These are phyloP conservation scores for Wickerhamomyces strasburgensis DNA, from an alignment of 805 yeast genomes.

Conservation along the genomic window DNA sequence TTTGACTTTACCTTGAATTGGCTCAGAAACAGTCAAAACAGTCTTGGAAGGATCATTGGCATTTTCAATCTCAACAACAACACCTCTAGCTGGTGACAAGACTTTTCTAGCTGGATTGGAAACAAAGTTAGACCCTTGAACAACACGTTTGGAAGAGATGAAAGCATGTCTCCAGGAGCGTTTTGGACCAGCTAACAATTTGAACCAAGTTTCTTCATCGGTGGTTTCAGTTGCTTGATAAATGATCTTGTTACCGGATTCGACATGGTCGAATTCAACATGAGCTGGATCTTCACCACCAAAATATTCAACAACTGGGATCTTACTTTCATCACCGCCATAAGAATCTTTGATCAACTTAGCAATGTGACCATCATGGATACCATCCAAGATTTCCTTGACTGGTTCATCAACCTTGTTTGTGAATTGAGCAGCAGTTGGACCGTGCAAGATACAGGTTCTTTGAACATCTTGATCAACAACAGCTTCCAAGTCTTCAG, in stretches of 20 bases:
- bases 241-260: constrained; percentile 29
- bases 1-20: constrained; percentile 61
- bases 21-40: constrained; percentile 60
- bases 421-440: constrained; percentile 94
- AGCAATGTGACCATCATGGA: constrained; percentile 86
- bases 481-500: constrained; percentile 94
- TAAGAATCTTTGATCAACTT: constrained; percentile 66
- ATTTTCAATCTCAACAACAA: constrained; percentile 57
- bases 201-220: constrained; percentile 57
- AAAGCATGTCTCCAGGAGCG: constrained; percentile 91
- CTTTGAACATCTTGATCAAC: constrained; percentile 95
- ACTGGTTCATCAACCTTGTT: constrained; percentile 88
- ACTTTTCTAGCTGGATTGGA: constrained; percentile 76
- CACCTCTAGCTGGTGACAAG: constrained; percentile 65
- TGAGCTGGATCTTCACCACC: constrained; percentile 55
- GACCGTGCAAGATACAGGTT: constrained; percentile 98
- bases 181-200: constrained; percentile 70
- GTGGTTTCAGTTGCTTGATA: constrained; percentile 36
- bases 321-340: constrained; percentile 58
- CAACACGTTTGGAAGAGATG: constrained; percentile 69
- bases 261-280: constrained; percentile 30
- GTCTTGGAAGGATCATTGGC: constrained; percentile 50
- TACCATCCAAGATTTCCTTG: constrained; percentile 78
- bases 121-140: constrained; percentile 79
- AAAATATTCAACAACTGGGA: constrained; percentile 89